Base-by-base conservation (phyloP, 805 yeast genomes). In the Kodamaea hsintzibuensis region DNA sequence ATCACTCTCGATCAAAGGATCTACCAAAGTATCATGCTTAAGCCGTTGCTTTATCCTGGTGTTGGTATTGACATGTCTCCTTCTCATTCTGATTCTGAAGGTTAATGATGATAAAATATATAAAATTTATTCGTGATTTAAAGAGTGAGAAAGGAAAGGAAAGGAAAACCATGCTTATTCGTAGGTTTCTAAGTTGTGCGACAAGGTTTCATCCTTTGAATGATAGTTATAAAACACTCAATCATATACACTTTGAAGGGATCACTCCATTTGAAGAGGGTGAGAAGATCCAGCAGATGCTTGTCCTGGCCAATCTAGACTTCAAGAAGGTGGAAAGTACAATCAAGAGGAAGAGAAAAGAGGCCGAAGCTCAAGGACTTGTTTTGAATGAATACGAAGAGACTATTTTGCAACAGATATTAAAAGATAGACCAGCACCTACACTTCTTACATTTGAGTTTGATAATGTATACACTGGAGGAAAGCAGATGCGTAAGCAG, bases 381-480 rank as follows among this genome's bases (percentile, higher is more conserved):
- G 65, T 68, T 1, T 64, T 83, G 40, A 77, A 77, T 51, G 79
- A 78, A 4, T 76, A 77, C 55, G 88, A 83, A 57, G 69, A 73
- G 45, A 72, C 64, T 13, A 64, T 83, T 19, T 55, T 84, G 27
- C 66, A 72, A 13, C 76, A 75, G 48, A 76, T 82, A 17, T 47
- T 76, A n/a, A 58, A 57, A 7, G 62, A 69, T 77, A 80, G 81
- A 57, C 88, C 90, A 1, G 70, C 73, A 35, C 93, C 97, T 0
- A 79, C 86, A 0, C 68, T 92, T 4, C 72, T 93, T 13, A 87
- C 96, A 1, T 91, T 91, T 72, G 92, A 95, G 65, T 89, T 95
- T 72, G 77, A 83, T 16, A 90, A 91, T 2, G 91, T 91, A 0
- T 91, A 90, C 65, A 93, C 99, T 0, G 93, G 96, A 10, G 99